Evolutionary conservation across 2,329 filamentous ascomycete species (phyloP).

Genomic region (Chrysosporium queenslandicum): DNA sequence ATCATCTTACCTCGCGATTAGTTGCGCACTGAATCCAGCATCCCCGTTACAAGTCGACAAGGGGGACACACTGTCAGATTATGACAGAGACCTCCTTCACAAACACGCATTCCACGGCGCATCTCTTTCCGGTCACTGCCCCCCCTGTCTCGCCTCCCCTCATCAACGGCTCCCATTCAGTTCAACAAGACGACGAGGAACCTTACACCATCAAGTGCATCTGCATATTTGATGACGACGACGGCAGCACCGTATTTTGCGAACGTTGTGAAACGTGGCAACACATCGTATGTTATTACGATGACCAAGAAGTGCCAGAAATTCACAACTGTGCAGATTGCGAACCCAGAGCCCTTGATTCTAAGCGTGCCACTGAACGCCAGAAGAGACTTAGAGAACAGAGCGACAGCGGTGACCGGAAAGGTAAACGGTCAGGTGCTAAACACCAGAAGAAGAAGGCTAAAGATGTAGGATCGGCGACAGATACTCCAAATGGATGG

Average conservation of each 20-base stretch:
- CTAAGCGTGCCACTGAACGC: constrained; percentile 62
- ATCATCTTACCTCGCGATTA: background rate
- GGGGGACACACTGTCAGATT: constrained; percentile 42
- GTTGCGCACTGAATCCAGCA: background rate
- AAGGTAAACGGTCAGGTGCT: constrained; percentile 60
- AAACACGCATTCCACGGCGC: constrained; percentile 41
- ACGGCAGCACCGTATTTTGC: constrained; percentile 95
- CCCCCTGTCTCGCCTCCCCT: constrained; percentile 33
- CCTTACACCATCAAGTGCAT: constrained; percentile 94
- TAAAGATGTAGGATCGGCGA: constrained; percentile 49
- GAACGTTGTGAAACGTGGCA: constrained; percentile 96
- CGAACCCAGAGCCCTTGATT: constrained; percentile 64
- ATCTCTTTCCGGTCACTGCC: constrained; percentile 39
- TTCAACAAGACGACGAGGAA: constrained; percentile 37
- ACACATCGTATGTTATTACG: constrained; percentile 95
- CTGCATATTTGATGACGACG: constrained; percentile 84
- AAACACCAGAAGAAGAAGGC: constrained; percentile 84
- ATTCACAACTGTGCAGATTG: constrained; percentile 86
- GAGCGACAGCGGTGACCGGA: constrained; percentile 55
- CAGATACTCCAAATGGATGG: constrained; percentile 57
- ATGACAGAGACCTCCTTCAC: constrained; percentile 45
- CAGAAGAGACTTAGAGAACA: constrained; percentile 53
- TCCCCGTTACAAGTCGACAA: constrained; percentile 23
- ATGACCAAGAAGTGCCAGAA: constrained; percentile 60
- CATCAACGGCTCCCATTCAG: constrained; percentile 33